Conservation (phyloP, 176 grass and related monocot genomes). For the Eragrostis nindensis region DNA sequence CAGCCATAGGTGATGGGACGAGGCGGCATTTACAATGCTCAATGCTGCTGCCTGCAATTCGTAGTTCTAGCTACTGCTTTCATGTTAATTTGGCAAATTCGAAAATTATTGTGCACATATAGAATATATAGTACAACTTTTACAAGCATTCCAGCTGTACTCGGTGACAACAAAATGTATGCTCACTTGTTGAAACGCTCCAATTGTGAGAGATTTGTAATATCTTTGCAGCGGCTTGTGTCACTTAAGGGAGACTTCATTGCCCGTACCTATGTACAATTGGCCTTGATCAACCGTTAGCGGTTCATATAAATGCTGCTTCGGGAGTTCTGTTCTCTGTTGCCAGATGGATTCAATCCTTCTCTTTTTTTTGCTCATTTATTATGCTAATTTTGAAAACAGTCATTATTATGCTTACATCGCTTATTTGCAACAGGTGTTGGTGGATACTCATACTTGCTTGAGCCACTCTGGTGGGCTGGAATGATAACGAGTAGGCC, state of each 20-base stretch:
- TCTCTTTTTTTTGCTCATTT: background rate
- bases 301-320: background rate
- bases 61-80: background rate
- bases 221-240: background rate
- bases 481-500: constrained; percentile 93
- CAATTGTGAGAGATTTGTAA: background rate
- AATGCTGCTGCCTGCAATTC: background rate
- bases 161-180: background rate
- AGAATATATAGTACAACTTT: background rate
- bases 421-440: constrained; percentile 64
- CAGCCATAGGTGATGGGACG: background rate
- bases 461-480: constrained; percentile 93
- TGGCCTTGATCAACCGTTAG: constrained; percentile 1
- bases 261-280: background rate
- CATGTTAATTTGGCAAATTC: background rate
- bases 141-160: background rate
- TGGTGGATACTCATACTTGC: constrained; percentile 96
- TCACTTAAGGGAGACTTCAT: background rate
- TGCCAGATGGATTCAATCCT: background rate
- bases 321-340: background rate
- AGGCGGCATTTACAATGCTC: background rate
- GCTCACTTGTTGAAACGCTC: background rate
- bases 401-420: background rate
- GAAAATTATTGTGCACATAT: background rate
- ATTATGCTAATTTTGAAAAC: background rate